phyloP scores from a whole-genome alignment of 192 early-diverging fungal species.

The Mortierella claussenii region DNA sequence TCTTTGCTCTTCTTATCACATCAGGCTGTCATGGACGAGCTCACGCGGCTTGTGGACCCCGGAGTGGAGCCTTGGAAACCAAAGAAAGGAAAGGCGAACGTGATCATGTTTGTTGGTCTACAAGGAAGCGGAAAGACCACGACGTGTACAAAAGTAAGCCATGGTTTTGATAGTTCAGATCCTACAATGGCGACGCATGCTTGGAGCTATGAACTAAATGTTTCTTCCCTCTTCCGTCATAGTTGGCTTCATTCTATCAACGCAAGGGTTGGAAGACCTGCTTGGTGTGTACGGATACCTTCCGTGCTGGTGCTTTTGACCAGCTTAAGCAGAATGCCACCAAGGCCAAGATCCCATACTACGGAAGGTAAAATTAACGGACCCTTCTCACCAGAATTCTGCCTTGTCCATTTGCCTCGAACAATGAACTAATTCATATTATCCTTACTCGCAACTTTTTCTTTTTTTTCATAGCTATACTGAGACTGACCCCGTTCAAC shows the following conservation, averaged over 20 bases:
- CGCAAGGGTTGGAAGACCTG: constrained; percentile 95
- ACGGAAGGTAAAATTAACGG: constrained; percentile 79
- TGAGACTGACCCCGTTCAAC: constrained; percentile 91
- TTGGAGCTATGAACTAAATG: no score
- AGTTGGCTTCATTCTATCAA: constrained; percentile 89
- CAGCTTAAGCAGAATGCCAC: constrained; percentile 98
- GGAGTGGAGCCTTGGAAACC: constrained; percentile 88
- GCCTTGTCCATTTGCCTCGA: no score
- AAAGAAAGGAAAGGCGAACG: constrained; percentile 82
- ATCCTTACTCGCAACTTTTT: background rate
- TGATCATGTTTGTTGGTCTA: constrained; percentile 98
- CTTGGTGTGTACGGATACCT: constrained; percentile 95
- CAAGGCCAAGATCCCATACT: constrained; percentile 97
- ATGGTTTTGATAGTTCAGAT: no score
- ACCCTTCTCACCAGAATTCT: no score
- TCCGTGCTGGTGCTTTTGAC: constrained; percentile 98
- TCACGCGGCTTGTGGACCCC: constrained; percentile 87
- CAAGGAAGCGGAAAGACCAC: constrained; percentile 98
- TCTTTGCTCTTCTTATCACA: background rate
- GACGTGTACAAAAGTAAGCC: constrained; percentile 90
- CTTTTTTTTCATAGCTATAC: constrained; percentile 70
- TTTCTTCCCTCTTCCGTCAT: no score
- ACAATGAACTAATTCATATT: background rate
- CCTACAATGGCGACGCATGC: no score
- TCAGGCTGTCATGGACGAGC: constrained; percentile 89